phyloP scores from a whole-genome alignment of 1,284 basidiomycete species.

The Lentinula novae-zelandiae region DNA sequence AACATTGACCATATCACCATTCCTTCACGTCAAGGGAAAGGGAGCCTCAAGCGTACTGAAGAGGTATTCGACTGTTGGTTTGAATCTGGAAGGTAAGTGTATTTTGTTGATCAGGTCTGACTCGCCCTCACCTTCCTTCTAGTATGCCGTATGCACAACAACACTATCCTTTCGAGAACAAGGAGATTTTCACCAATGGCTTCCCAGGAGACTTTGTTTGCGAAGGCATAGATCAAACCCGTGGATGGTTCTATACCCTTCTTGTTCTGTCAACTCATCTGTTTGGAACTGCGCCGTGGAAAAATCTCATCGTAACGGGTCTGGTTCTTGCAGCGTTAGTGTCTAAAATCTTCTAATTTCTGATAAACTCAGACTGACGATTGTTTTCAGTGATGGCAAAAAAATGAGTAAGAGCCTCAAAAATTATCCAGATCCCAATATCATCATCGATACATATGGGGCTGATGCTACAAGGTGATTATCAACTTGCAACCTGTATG shows the following conservation, averaged over 20 bases:
- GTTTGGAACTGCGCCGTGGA: slow-evolving; percentile 94
- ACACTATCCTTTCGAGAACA: slow-evolving; percentile 99
- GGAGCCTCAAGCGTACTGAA: slow-evolving; percentile 82
- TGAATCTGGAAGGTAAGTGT: slow-evolving; percentile 88
- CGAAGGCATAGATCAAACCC: slow-evolving; percentile 94
- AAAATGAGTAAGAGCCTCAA: slow-evolving; percentile 99
- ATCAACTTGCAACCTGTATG: background rate
- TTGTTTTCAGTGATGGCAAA: slow-evolving; percentile 78
- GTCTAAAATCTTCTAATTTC: background rate
- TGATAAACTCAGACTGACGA: slow-evolving; percentile 2
- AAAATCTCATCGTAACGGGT: slow-evolving; percentile 96
- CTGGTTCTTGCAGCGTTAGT: slow-evolving; percentile 90
- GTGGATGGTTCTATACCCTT: slow-evolving; percentile 99
- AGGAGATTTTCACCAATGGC: slow-evolving; percentile 77
- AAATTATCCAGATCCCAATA: slow-evolving; percentile 97
- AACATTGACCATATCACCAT: slow-evolving; percentile 97
- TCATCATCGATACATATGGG: slow-evolving; percentile 90
- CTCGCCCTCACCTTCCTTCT: slow-evolving; percentile 7
- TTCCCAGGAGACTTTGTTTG: slow-evolving; percentile 99
- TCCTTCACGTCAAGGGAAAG: slow-evolving; percentile 90
- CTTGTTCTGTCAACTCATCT: slow-evolving; percentile 95
- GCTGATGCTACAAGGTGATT: slow-evolving; percentile 89
- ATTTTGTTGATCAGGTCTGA: background rate
- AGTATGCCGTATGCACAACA: slow-evolving; percentile 99
- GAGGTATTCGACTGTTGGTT: slow-evolving; percentile 99